These are phyloP conservation scores for Crucibulum laeve DNA, from an alignment of 768 basidiomycete species.

Conservation along the genomic window DNA sequence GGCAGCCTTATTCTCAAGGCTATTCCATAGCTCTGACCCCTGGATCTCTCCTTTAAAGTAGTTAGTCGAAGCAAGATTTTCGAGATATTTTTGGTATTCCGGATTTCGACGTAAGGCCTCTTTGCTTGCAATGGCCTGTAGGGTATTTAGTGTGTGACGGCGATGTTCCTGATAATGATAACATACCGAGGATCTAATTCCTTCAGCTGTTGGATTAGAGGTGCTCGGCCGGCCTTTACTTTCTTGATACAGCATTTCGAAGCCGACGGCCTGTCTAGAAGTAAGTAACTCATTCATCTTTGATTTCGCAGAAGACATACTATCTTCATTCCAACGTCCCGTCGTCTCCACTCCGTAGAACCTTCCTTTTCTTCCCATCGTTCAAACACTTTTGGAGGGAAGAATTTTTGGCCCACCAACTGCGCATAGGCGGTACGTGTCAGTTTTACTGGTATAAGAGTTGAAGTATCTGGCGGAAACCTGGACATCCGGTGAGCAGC, in stretches of 20 bases:
- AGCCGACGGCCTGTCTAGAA: constrained; percentile 73
- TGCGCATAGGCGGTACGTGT: constrained; percentile 95
- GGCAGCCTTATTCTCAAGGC: constrained; percentile 68
- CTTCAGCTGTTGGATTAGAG: constrained; percentile 29
- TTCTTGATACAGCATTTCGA: constrained; percentile 95
- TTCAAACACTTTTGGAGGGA: constrained; percentile 87
- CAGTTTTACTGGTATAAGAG: constrained; percentile 64
- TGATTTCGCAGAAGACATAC: constrained; percentile 32
- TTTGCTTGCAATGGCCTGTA: constrained; percentile 59
- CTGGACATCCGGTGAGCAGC: constrained; percentile 85
- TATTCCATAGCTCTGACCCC: constrained; percentile 75
- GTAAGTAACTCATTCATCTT: constrained; percentile 4
- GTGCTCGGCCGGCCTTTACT: constrained; percentile 53
- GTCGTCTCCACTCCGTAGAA: constrained; percentile 69
- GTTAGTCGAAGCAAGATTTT: constrained; percentile 54
- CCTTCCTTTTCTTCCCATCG: constrained; percentile 61
- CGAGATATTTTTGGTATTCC: constrained; percentile 69
- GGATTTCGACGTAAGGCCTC: constrained; percentile 63
- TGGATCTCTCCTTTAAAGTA: constrained; percentile 80
- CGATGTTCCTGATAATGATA: not conserved
- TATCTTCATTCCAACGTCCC: constrained; percentile 91
- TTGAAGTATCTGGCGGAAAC: constrained; percentile 71
- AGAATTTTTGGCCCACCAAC: constrained; percentile 85
- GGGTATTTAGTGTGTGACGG: constrained; percentile 3
- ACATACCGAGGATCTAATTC: constrained; percentile 44